A percentile compares a stretch with the other conserved stretches of the same genome.
Conservation (phyloP, 208 protist species). For the Leishmania tarentolae region DNA sequence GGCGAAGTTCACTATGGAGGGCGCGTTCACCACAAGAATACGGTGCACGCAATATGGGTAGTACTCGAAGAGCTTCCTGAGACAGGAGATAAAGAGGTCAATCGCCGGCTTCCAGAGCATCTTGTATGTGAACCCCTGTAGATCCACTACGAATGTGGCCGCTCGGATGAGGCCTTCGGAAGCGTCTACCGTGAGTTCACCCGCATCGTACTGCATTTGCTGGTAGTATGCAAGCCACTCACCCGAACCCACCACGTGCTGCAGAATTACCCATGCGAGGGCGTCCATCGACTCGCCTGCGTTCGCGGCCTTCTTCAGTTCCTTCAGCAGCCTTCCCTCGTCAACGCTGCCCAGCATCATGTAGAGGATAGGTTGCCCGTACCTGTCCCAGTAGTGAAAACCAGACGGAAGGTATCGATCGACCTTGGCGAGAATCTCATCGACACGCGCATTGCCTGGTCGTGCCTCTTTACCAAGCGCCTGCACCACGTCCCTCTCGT, state of each 20-base stretch:
- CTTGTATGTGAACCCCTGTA: slow-evolving; percentile 50
- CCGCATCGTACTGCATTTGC: slow-evolving; percentile 18
- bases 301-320: slow-evolving; percentile 26
- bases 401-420: slow-evolving; percentile 24
- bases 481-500: slow-evolving; percentile 28
- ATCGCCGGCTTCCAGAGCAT: slow-evolving; percentile 70
- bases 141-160: slow-evolving; percentile 52
- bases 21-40: slow-evolving; percentile 61
- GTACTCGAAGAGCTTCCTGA: slow-evolving; percentile 43
- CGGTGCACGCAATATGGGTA: slow-evolving; percentile 57
- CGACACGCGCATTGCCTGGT: slow-evolving; percentile 12
- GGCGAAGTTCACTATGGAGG: slow-evolving; percentile 53
- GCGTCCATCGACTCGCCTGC: slow-evolving; percentile 14
- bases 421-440: slow-evolving; percentile 33
- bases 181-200: slow-evolving; percentile 14
- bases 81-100: slow-evolving; percentile 35
- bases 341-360: slow-evolving; percentile 40
- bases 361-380: slow-evolving; percentile 47
- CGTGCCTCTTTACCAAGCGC: slow-evolving; percentile 15
- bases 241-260: slow-evolving; percentile 15
- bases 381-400: slow-evolving; percentile 53
- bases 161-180: slow-evolving; percentile 35
- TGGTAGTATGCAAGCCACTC: slow-evolving; percentile 30
- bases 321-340: slow-evolving; percentile 23
- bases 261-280: slow-evolving; percentile 23